phyloP scores from a whole-genome alignment of 2,329 filamentous ascomycete species.

The Sarocladium oryzae region DNA sequence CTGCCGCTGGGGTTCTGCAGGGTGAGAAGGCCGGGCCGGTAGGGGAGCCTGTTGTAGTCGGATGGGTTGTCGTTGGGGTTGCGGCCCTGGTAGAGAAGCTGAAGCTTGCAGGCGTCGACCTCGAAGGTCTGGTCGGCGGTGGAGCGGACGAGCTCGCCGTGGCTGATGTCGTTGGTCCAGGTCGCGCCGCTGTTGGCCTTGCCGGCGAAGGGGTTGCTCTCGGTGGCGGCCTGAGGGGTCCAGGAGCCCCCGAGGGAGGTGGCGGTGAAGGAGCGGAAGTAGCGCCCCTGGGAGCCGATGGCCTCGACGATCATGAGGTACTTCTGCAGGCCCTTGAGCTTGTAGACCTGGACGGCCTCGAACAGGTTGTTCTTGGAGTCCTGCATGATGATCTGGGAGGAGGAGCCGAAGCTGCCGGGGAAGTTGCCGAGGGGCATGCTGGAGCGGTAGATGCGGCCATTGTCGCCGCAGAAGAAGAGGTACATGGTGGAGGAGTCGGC shows the following conservation, averaged over 20 bases:
- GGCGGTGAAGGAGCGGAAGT: slow-evolving; percentile 60
- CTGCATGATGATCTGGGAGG: slow-evolving; percentile 41
- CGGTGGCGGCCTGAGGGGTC: slow-evolving; percentile 48
- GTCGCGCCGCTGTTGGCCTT: slow-evolving; percentile 56
- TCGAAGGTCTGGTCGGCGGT: slow-evolving; percentile 54
- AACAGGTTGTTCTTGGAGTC: slow-evolving; percentile 51
- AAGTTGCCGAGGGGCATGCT: slow-evolving; percentile 56
- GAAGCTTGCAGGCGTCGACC: slow-evolving; percentile 55
- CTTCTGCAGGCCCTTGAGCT: slow-evolving; percentile 40
- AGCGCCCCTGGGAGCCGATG: slow-evolving; percentile 49
- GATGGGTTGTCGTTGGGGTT: slow-evolving; percentile 8
- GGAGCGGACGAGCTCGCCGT: slow-evolving; percentile 51
- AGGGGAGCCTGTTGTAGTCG: slow-evolving; percentile 4
- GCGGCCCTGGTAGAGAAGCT: slow-evolving; percentile 54
- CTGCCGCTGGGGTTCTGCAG: slow-evolving; percentile 10
- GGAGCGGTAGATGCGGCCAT: slow-evolving; percentile 56
- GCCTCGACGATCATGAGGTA: slow-evolving; percentile 62
- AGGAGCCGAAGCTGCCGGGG: slow-evolving; percentile 49
- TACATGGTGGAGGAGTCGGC: slow-evolving; percentile 55
- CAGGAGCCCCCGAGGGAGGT: slow-evolving; percentile 46
- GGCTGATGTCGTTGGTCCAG: slow-evolving; percentile 60
- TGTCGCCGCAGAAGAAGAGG: slow-evolving; percentile 60
- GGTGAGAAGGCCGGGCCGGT: slow-evolving; percentile 6
- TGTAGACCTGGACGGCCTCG: slow-evolving; percentile 60
- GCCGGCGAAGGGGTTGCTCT: slow-evolving; percentile 54